Conservation (phyloP, 495 filamentous ascomycete genomes). For the Podospora pseudoanserina region DNA sequence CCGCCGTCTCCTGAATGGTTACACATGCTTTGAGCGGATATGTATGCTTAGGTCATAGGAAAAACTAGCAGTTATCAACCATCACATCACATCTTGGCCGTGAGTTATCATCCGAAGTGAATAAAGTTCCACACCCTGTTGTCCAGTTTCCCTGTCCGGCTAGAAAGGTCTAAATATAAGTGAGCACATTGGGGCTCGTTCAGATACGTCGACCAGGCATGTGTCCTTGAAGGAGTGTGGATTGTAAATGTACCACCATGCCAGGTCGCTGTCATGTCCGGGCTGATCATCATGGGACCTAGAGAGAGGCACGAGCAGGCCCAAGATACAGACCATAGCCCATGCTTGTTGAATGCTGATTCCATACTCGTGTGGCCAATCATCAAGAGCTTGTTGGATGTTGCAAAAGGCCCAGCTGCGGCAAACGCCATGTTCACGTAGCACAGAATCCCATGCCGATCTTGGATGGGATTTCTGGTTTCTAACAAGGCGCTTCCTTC, state of each 20-base stretch:
- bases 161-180: background rate
- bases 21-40: background rate
- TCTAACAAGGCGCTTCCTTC: background rate
- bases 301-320: background rate
- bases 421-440: background rate
- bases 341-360: too few relatives aligned
- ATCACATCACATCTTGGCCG: slow-evolving; percentile 14
- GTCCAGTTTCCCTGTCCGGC: background rate
- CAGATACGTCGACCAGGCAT: background rate
- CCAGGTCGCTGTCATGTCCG: background rate
- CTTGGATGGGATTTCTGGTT: slow-evolving; percentile 2
- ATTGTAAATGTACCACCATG: background rate
- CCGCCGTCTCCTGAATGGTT: slow-evolving; percentile 3
- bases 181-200: background rate
- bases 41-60: background rate
- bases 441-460: slow-evolving; percentile 6
- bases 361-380: background rate
- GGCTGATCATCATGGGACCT: background rate
- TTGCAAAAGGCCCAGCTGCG: background rate
- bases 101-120: background rate
- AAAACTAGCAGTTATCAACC: background rate
- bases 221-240: background rate
- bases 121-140: background rate
- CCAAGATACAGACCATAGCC: background rate
- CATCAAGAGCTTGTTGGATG: background rate